Base-by-base conservation (phyloP, 2,329 filamentous ascomycete genomes). In the Cercospora sesami region DNA sequence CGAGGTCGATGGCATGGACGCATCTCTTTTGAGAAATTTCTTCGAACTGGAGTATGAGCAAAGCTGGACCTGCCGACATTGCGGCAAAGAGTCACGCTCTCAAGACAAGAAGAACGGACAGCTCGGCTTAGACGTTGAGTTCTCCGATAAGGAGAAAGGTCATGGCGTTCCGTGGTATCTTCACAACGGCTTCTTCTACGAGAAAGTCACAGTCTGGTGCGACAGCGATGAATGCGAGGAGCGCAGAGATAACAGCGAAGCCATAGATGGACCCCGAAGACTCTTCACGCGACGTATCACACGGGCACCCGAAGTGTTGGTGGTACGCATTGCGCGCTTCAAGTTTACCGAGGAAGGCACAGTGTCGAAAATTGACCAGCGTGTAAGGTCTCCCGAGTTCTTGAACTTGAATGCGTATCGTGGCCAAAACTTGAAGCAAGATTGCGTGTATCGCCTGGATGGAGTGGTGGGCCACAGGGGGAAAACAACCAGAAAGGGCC, bases 381-480 rank as follows among this genome's bases (percentile, higher is more conserved):
- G 63, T 31, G 18, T 71, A 2, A n/a, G 9, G 4, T 42, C 53
- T 12, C 21, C 31, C 2, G 64, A 66, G 45, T 30, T 61, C 4
- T 28, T 66, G 26, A 61, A 66, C 12, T n/a, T 66, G 10, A 66
- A 59, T 30, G 28, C 30, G 10, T 59, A 59, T 23, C 55, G 55
- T n/a, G 28, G 18, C 31, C 8, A 23, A 26, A 39, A 16, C 8
- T 16, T 48, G 45, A 21, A 7, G 30, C 65, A 63, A 16, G 62
- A 67, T 33, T 60, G 36, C 14, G 33, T 67, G 16, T 71, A 71
- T 51, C 42, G 67, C 12, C 28, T 71, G 28, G 64, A 69, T 16
- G 69, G 48, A 18, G 67, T 68, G 9, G 64, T 71, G 12, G 61
- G 60, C 16, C 67, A 71, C 59, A 36, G 12, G 8, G 67, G 69